Evolutionary conservation across 2,329 filamentous ascomycete genomes (phyloP).

Genomic region (Didymellaceae sp.): DNA sequence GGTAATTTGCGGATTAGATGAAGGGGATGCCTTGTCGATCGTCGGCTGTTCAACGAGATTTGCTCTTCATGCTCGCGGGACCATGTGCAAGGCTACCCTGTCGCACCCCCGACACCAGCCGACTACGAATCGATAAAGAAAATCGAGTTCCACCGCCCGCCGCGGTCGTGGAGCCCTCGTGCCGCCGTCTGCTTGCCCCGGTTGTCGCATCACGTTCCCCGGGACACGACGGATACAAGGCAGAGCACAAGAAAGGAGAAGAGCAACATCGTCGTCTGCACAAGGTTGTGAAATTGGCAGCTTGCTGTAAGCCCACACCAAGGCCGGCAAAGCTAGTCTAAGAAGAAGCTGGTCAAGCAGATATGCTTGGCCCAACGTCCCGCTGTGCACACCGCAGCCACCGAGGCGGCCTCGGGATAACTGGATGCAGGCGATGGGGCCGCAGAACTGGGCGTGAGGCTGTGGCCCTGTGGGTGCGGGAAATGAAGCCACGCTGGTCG

Average conservation of each 20-base stretch:
- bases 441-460: conserved; percentile 40
- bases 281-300: conserved; percentile 12
- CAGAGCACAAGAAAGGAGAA: conserved; percentile 11
- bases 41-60: conserved; percentile 16
- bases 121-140: conserved; percentile 10
- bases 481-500: conserved; percentile 39
- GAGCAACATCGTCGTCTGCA: conserved; percentile 24
- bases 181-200: conserved; percentile 12
- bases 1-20: conserved; percentile 20
- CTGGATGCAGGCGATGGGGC: conserved; percentile 26
- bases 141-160: conserved; percentile 10
- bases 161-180: conserved; percentile 12
- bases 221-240: background rate
- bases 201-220: conserved; percentile 12
- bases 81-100: conserved; percentile 18
- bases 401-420: conserved; percentile 7
- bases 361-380: conserved; percentile 20
- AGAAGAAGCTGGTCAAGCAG: conserved; percentile 20
- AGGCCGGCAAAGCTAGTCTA: conserved; percentile 23
- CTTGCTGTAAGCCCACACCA: conserved; percentile 18
- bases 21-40: conserved; percentile 19
- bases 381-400: conserved; percentile 17
- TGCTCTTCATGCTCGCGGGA: conserved; percentile 9
- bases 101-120: conserved; percentile 1
- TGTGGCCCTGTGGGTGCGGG: conserved; percentile 33